Evolutionary conservation across 371 early-diverging fungal genomes (phyloP).

Genomic region (Mortierella sp.): DNA sequence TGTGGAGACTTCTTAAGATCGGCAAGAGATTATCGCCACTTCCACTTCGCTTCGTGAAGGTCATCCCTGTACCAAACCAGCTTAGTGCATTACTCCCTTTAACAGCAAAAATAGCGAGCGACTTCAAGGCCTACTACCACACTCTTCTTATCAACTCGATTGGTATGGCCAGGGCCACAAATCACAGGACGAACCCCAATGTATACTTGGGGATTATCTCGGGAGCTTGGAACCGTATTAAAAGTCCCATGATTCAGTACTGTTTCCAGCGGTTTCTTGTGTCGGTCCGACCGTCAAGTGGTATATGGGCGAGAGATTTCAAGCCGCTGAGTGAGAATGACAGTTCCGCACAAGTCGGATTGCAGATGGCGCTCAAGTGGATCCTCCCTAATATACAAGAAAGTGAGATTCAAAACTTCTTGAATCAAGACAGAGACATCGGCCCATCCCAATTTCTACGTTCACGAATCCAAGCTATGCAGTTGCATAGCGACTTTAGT

Average conservation of each 20-base stretch:
- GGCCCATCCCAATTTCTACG: constrained; percentile 6
- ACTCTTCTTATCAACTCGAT: neutral
- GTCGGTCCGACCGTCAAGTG: neutral
- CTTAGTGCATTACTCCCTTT: constrained; percentile 1
- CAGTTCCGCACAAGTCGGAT: neutral
- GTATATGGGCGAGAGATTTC: neutral
- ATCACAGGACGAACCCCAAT: neutral
- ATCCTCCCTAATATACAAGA: neutral
- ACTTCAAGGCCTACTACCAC: constrained; percentile 15
- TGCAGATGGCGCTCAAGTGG: neutral
- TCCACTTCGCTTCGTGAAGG: neutral
- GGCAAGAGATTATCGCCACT: neutral
- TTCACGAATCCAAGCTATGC: neutral
- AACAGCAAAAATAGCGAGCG: neutral
- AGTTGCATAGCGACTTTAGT: neutral
- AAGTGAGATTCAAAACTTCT: neutral
- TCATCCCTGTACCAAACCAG: neutral
- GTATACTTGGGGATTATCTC: neutral
- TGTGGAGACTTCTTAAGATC: neutral
- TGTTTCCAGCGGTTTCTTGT: constrained; percentile 1
- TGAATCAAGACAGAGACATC: constrained; percentile 2
- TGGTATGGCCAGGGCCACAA: neutral
- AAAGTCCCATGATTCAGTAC: neutral
- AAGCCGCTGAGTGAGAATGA: neutral
- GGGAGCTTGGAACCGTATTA: neutral